phyloP scores from a whole-genome alignment of 2,329 filamentous ascomycete genomes.

The Alternaria alternata region DNA sequence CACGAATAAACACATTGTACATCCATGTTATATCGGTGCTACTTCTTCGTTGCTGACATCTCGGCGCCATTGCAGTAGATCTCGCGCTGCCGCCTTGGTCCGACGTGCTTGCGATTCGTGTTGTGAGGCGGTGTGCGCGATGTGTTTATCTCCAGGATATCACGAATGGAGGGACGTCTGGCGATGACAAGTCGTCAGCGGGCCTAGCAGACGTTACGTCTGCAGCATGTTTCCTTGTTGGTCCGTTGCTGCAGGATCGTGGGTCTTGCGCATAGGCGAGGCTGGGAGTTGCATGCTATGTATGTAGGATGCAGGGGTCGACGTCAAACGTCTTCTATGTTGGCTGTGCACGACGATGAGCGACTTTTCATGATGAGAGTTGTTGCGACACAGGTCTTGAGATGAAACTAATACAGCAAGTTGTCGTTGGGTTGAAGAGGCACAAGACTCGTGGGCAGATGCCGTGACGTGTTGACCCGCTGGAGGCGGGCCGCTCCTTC shows the following conservation, averaged over 20 bases:
- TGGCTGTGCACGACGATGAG: background rate
- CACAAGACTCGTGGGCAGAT: conserved; percentile 4
- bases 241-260: conserved; percentile 2
- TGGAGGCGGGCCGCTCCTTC: conserved; percentile 20
- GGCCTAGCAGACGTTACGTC: background rate
- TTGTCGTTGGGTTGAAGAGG: background rate
- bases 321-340: conserved; percentile 6
- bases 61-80: background rate
- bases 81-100: background rate
- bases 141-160: background rate
- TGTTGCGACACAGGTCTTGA: background rate
- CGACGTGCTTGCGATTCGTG: conserved; percentile 1
- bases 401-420: background rate
- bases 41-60: background rate
- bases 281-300: conserved; percentile 11
- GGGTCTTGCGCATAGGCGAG: conserved; percentile 12
- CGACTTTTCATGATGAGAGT: background rate
- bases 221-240: conserved; percentile 2
- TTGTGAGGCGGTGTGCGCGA: conserved; percentile 6
- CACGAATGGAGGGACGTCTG: background rate
- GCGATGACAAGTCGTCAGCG: background rate
- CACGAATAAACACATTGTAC: background rate
- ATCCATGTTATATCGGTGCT: background rate
- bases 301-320: conserved; percentile 21
- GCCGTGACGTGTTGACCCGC: conserved; percentile 13